These are phyloP conservation scores for Tuctoria greenei DNA, from an alignment of 176 grass and related monocot genomes.

Conservation along the genomic window DNA sequence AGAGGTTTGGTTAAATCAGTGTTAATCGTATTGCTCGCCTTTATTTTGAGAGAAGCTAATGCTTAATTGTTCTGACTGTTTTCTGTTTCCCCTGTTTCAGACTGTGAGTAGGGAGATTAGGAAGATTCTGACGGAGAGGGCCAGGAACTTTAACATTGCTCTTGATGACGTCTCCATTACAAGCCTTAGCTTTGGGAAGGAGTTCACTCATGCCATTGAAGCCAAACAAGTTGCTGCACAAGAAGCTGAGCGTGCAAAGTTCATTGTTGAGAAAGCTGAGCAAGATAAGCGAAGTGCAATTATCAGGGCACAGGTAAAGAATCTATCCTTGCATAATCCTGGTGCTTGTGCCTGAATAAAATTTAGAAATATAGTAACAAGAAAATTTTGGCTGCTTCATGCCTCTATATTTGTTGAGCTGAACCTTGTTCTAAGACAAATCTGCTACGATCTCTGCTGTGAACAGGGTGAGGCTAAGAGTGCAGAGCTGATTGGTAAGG, in stretches of 20 bases:
- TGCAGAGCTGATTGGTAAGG: slow-evolving; percentile 79
- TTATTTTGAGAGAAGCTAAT: not conserved
- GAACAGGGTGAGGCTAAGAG: slow-evolving; percentile 77
- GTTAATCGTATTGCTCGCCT: slow-evolving; percentile 8
- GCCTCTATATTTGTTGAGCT: not conserved
- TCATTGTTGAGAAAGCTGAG: slow-evolving; percentile 89
- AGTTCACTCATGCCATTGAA: slow-evolving; percentile 86
- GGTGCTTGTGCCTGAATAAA: too few species aligned
- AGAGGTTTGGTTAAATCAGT: slow-evolving; percentile 47
- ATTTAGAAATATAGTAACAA: not conserved
- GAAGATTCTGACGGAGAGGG: slow-evolving; percentile 89
- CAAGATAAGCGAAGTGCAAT: slow-evolving; percentile 83
- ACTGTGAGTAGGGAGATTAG: slow-evolving; percentile 85
- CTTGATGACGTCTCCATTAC: slow-evolving; percentile 86
- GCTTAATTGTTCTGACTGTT: not conserved
- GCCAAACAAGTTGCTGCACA: slow-evolving; percentile 89
- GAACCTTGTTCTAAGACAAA: not conserved
- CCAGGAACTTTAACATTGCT: slow-evolving; percentile 65
- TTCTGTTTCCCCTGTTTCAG: slow-evolving; percentile 32
- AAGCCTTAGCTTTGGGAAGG: slow-evolving; percentile 82
- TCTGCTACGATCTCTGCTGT: not conserved
- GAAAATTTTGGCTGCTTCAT: not conserved
- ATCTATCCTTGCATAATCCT: not conserved
- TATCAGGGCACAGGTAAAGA: slow-evolving; percentile 71
- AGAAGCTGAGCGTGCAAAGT: slow-evolving; percentile 79